These are phyloP conservation scores for Alternaria burnsii DNA, from an alignment of 2,329 filamentous ascomycete species.

Conservation along the genomic window DNA sequence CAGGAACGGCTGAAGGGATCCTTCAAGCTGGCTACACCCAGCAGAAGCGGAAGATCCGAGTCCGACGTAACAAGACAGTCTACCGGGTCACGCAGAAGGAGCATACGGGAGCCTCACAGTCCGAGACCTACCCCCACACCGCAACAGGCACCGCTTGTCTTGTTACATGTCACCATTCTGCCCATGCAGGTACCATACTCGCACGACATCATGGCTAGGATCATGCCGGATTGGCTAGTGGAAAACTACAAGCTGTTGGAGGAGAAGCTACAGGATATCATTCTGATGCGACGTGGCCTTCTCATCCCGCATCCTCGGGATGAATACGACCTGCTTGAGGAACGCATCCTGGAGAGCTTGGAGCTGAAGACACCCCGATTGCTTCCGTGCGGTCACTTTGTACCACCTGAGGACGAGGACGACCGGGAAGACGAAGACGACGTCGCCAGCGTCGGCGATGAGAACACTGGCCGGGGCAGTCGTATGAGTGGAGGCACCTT, in stretches of 20 bases:
- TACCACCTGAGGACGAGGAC: slow-evolving; percentile 51
- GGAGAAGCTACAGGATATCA: slow-evolving; percentile 75
- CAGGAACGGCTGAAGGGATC: slow-evolving; percentile 42
- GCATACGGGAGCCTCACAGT: slow-evolving; percentile 38
- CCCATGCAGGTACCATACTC: slow-evolving; percentile 72
- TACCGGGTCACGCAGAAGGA: slow-evolving; percentile 37
- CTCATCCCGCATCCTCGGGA: slow-evolving; percentile 80
- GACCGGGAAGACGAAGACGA: slow-evolving; percentile 52
- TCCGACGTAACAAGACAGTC: slow-evolving; percentile 41
- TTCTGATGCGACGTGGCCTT: slow-evolving; percentile 73
- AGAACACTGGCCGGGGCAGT: slow-evolving; percentile 44
- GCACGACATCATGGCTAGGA: slow-evolving; percentile 57
- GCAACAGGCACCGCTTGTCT: slow-evolving; percentile 72
- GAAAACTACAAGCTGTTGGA: slow-evolving; percentile 73
- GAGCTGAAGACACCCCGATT: slow-evolving; percentile 76
- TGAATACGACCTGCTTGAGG: slow-evolving; percentile 82
- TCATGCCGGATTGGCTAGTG: slow-evolving; percentile 60
- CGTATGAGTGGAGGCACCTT: slow-evolving; percentile 49
- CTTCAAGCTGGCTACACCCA: slow-evolving; percentile 47
- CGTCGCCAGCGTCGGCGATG: slow-evolving; percentile 46
- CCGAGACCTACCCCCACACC: slow-evolving; percentile 40
- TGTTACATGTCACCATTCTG: slow-evolving; percentile 79
- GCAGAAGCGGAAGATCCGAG: slow-evolving; percentile 42
- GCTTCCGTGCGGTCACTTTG: slow-evolving; percentile 79
- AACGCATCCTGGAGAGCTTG: slow-evolving; percentile 76